Evolutionary conservation across 108 stramenopile species (phyloP).

Genomic region (Cyclostephanos tholiformis): DNA sequence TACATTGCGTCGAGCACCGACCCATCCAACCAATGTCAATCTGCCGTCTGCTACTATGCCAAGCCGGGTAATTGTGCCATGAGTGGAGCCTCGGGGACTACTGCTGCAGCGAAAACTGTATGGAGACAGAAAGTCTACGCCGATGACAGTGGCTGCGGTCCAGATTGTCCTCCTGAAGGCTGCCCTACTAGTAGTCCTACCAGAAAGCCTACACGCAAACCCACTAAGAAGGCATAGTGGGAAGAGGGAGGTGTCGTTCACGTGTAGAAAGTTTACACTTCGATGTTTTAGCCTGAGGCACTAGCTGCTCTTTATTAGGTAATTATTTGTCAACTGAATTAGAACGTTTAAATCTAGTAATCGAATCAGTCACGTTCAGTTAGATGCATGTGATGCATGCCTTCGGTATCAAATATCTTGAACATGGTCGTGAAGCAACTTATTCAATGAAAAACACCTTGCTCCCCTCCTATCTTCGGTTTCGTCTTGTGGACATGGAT

Average conservation of each 20-base stretch:
- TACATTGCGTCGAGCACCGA: background rate
- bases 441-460: too few relatives aligned
- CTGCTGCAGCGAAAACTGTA: background rate
- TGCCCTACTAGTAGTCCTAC: background rate
- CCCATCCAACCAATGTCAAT: background rate
- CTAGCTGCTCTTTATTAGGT: background rate
- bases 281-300: background rate
- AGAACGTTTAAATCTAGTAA: too few relatives aligned
- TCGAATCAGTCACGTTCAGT: too few relatives aligned
- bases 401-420: background rate
- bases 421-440: too few relatives aligned
- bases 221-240: background rate
- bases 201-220: background rate
- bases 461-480: too few relatives aligned
- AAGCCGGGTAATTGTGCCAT: background rate
- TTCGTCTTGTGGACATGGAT: too few relatives aligned
- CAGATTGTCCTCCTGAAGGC: background rate
- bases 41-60: constrained; percentile 1
- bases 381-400: background rate
- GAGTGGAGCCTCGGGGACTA: background rate
- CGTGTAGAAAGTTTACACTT: background rate
- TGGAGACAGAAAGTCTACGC: background rate
- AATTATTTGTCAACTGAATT: too few relatives aligned
- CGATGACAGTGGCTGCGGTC: background rate
- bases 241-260: background rate